Base-by-base conservation (phyloP, 2,329 filamentous ascomycete species). In the Alternaria atra region DNA sequence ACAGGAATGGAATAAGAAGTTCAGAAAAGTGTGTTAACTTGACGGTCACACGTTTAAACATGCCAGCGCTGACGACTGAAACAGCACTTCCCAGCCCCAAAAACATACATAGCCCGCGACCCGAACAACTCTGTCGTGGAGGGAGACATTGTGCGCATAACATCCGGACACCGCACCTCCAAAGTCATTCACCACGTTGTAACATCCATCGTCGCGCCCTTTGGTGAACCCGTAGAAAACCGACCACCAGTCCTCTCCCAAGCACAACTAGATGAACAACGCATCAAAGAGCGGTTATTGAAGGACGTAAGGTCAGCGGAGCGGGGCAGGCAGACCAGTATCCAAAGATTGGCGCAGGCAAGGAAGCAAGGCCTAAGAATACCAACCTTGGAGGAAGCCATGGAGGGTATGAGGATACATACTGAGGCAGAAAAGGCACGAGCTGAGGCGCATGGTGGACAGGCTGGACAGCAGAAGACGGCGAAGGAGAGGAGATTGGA, bases 81-180 rank as follows among this genome's bases (percentile, higher is more conserved):
- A 20, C 35, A 90, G 89, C 82, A 85, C 81, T 94, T 91, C 78
- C 85, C 89, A 71, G 81, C 85, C 44, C 86, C 87, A 23, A 83
- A 85, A 66, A 85, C 87, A 67, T 85, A 90, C 75, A 87, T 94
- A 30, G 91, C 94, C 37, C 90, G 93, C 82, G 92, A 95, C 78
- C 92, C 92, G 29, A 87, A 87, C 77, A 86, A 88, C 68, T 93
- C 90, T 27, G 85, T 93, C 37, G 85, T 89, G 59, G 85, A 86
- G 52, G 92, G 92, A 73, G 92, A 95, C 77, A 87, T 94, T 3
- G 87, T 95, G 29, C 85, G 88, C 64, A 91, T 94, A 69, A 83
- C 84, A 7, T 84, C 88, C 5, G 89, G 89, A 58, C 89, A 85
- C 85, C 86, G 87, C 53, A 87, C 86, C 6, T 88, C 87, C 40